Evolutionary conservation across 148 eudicot species (phyloP).

Genomic region (Tetragonia tetragonoides): DNA sequence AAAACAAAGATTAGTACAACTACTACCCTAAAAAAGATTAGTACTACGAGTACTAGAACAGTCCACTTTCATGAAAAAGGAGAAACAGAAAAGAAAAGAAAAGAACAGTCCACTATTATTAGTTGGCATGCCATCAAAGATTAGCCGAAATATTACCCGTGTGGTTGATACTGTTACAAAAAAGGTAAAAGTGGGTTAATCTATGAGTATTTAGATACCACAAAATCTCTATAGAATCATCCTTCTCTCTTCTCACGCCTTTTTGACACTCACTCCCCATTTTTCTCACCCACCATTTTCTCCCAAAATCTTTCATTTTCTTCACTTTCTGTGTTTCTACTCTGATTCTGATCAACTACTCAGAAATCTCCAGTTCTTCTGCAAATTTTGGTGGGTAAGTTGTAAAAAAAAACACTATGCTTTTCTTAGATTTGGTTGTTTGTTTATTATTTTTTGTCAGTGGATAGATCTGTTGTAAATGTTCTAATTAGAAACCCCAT

Average conservation of each 20-base stretch:
- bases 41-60: no score
- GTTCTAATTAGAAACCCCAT: background rate
- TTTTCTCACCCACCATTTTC: background rate
- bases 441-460: background rate
- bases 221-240: conserved; percentile 22
- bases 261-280: conserved; percentile 22
- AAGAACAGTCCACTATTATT: no score
- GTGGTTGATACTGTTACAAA: conserved; percentile 23
- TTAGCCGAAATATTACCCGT: conserved; percentile 14
- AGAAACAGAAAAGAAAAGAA: no score
- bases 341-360: background rate
- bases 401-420: background rate
- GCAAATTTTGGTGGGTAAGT: conserved; percentile 19
- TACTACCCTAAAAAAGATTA: no score
- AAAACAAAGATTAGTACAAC: no score
- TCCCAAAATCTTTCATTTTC: background rate
- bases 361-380: background rate
- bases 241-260: conserved; percentile 12
- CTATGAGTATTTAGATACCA: background rate
- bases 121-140: no score
- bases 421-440: background rate
- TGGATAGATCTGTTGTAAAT: background rate
- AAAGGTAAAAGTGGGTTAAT: background rate
- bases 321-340: background rate
- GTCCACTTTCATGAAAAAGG: no score